Evolutionary conservation across 2,329 filamentous ascomycete genomes (phyloP), one percentile per base, ranked within the genome.

Genomic region (Trichoderma simmonsii): DNA sequence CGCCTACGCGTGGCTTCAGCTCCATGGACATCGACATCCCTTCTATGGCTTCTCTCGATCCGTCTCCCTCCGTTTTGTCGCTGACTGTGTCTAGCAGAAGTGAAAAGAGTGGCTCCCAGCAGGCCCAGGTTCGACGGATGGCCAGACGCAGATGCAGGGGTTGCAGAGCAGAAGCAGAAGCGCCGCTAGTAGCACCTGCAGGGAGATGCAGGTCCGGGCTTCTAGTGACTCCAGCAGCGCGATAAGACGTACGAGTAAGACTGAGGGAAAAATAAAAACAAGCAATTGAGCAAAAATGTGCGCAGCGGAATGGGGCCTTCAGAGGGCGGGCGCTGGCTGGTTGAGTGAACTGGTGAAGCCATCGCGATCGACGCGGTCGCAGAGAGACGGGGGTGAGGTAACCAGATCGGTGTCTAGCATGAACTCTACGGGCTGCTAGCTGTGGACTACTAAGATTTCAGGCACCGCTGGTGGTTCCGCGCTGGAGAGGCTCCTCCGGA

Each of bases 161-260:
- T 34, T 54, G 51, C 30, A 61, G 57, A 7, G 30, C 39, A 59
- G 26, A 48, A 54, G 43, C 34, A 67, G 64, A 69, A 69, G 68
- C 68, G 57, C 57, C 68, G 57, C 39, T 70, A 56, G 32, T 34
- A 43, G 30, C 66, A 67, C n/a, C 54, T 69, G 68, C 68, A 71
- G 68, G 68, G 68, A 51, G 60, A 65, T 18, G 68, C 68, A 71
- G 66, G 57, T 54, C 66, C 66, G 39, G 18, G 56, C 51, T 30
- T 34, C 21, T 15, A 36, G 63, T 30, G 56, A 59, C 30, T 34
- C 57, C 57, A 32, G 57, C 18, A 34, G 43, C n/a, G 43, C 43
- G 43, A 51, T 51, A 30, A 59, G n/a, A 28, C 56, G 56, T 28
- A 21, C 39, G 39, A 43, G 39, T n/a, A 18, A 43, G 39, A n/a